Evolutionary conservation across 768 basidiomycete genomes (phyloP), one percentile per base, ranked within the genome.

Genomic region (Pisolithus albus): DNA sequence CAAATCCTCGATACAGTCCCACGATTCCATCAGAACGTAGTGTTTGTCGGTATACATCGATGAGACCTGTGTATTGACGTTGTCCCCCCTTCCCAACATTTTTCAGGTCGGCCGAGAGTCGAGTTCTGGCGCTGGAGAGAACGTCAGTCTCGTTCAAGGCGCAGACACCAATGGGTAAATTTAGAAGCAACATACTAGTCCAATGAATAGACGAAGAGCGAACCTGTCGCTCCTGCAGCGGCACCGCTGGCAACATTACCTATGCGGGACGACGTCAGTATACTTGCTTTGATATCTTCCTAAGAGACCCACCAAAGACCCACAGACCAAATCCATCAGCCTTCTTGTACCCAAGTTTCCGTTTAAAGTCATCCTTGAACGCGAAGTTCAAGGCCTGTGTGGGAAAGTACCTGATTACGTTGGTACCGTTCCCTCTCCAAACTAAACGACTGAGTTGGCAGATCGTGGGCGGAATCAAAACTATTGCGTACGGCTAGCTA

Each of bases 301-400:
- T 15, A 44, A 11, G 37, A 6, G 23, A 52, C 63, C 24, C 44
- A 64, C 70, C 70, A 32, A 61, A 38, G 36, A 75, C 65, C 70
- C 73, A 75, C 19, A 65, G 54, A 3, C 56, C 57, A 53, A 68
- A 75, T 9, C 69, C 66, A 16, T 73, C 71, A 11, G 64, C 58
- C 43, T 66, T 70, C 55, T 69, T 68, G 49, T 63, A 69, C 0
- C 63, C 66, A n/a, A 75, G 62, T 50, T 62, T 61, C 41, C 61
- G 54, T 59, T 75, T 75, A 58, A 67, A 74, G 18, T 57, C 61
- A 55, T 75, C 75, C 62, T 74, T 73, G 71, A 74, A 74, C n/a
- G 74, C 74, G 51, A 75, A 75, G 61, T 75, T 75, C 46, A 75
- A 59, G 0, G 73, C 73, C 54, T 75, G 73, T 0, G 75, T 75